Evolutionary conservation across 2,329 filamentous ascomycete species (phyloP).

Genomic region (Lomentospora prolificans): DNA sequence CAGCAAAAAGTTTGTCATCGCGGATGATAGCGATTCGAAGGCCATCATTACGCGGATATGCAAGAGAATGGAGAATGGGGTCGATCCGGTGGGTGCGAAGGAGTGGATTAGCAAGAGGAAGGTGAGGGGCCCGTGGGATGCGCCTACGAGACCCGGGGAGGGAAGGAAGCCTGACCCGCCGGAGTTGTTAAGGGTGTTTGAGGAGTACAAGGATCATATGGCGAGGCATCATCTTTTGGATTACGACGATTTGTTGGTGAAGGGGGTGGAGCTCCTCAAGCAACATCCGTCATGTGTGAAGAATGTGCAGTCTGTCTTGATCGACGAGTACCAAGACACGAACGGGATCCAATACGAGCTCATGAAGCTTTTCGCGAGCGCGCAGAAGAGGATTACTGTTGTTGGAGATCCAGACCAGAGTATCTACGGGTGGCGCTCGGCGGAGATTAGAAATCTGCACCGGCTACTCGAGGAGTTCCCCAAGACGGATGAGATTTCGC

Average conservation of each 20-base stretch:
- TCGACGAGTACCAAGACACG: constrained; percentile 97
- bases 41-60: constrained; percentile 75
- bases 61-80: constrained; percentile 56
- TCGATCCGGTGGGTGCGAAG: constrained; percentile 63
- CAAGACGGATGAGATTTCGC: constrained; percentile 67
- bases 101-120: constrained; percentile 66
- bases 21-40: constrained; percentile 70
- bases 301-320: constrained; percentile 83
- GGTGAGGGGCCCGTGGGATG: constrained; percentile 32
- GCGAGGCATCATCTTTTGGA: constrained; percentile 73
- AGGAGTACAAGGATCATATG: constrained; percentile 70
- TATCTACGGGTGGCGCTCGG: constrained; percentile 92
- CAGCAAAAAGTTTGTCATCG: constrained; percentile 77
- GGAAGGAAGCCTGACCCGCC: constrained; percentile 29
- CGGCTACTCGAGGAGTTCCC: constrained; percentile 69
- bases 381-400: constrained; percentile 70
- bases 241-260: constrained; percentile 84
- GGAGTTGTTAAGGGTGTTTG: constrained; percentile 59
- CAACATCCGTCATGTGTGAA: constrained; percentile 69
- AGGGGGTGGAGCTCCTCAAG: constrained; percentile 69
- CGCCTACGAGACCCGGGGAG: constrained; percentile 15
- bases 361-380: constrained; percentile 76
- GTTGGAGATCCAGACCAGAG: constrained; percentile 97
- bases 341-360: constrained; percentile 92
- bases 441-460: constrained; percentile 80